Evolutionary conservation across 192 early-diverging fungal genomes (phyloP), one percentile per base, ranked within the genome.

Genomic region (Dissophora globulifera): DNA sequence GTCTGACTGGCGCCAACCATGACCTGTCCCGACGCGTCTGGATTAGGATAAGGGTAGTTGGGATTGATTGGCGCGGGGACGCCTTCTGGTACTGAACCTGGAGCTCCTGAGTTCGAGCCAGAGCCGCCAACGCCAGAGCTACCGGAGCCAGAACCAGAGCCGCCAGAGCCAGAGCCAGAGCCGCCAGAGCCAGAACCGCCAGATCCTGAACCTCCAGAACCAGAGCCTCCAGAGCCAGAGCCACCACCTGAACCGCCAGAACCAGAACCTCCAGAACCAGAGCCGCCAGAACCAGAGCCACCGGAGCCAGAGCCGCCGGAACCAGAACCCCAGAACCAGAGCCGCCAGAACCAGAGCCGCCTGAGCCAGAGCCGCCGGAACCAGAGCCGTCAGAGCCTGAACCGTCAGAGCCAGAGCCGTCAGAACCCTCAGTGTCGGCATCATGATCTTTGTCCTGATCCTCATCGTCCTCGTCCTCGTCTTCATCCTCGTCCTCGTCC

Each of bases 1-100:
- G 62, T 65, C 13, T 33, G 54, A 10, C 22, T 63, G 5, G 32
- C 48, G 10, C 61, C 55, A 15, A 59, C 62, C 43, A 74, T 13
- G 5, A 59, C 62, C 19, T 58, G 62, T 29, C 48, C 54, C 13
- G 61, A 29, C 11, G 62, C 56, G 11, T 74, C 70, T 15, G 70
- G 56, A 35, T 65, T 65, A 12, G 70, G 59, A 30, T 29, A 58
- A 22, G 62, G 62, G 15, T 35, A 38, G 22, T 46, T 33, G 17
- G 70, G 49, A 12, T 33, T 30, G 38, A 52, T n/a, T 4, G 43
- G 47, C 12, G 49, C 66, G 5, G 66, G 49, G 32, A 50, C 66
- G 27, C 55, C 66, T 16, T 50, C 45, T 8, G 55, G 46, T 2
- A 50, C 31, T 3, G 47, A 30, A 19, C 66, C 66, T 17, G 35